Evolutionary conservation across 2,329 filamentous ascomycete genomes (phyloP), one percentile per base, ranked within the genome.

Genomic region (Claviceps lovelessii): DNA sequence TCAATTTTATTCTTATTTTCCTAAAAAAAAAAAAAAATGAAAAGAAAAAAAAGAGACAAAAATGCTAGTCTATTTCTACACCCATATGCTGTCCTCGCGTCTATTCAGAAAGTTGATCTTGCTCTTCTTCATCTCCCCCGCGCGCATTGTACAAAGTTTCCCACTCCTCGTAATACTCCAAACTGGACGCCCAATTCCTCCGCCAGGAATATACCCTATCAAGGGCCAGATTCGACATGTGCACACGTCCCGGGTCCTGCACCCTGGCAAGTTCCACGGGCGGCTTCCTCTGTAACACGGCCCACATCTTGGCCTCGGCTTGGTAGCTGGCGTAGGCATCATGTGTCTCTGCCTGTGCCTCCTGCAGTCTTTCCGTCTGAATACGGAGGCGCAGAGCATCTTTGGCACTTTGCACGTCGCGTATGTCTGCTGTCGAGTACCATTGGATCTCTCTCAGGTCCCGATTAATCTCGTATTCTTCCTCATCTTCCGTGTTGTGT

Each of bases 301-400:
- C 60, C 76, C 76, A 78, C 66, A 79, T 65, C 49, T 67, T 62
- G 31, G 60, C 57, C 59, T 79, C 76, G 37, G 73, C 74, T 29
- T 64, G 60, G 47, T 67, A 66, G 53, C 69, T 72, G 2, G 65
- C 67, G 44, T 65, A 65, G 17, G 65, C 64, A 57, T 79, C 76
- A 15, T 66, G 57, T 4, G 64, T 60, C 31, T 76, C 73, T 0
- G 76, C 75, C 42, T 72, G 67, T 13, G 61, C 65, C 57, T 78
- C 76, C 47, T 74, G 71, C 11, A 63, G 61, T 44, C 69, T 64
- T 57, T 77, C 75, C 0, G 63, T 61, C 17, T 63, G 63, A 56
- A 79, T 70, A 37, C 72, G 68, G 19, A 63, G 63, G 46, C 63
- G 61, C 11, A 77, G 61, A 3, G 67, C 65, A 37, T 67, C 62